Evolutionary conservation across 257 asterid genomes (phyloP).

Genomic region (Forsythia viridissima): DNA sequence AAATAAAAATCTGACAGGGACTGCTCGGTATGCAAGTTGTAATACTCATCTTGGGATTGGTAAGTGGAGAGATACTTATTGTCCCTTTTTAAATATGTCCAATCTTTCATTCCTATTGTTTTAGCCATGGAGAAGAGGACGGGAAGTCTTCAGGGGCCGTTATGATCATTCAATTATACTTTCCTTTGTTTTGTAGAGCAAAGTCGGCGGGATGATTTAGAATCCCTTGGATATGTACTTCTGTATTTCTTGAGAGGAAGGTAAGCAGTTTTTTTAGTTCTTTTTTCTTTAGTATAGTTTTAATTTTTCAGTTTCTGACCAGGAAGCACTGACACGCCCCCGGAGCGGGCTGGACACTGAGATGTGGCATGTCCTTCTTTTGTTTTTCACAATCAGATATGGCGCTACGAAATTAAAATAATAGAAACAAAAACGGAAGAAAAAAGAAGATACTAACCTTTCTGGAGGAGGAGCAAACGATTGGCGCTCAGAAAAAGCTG

Average conservation of each 20-base stretch:
- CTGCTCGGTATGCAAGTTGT: slow-evolving; percentile 98
- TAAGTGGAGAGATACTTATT: slow-evolving; percentile 27
- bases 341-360: background rate
- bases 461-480: background rate
- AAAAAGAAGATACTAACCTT: background rate
- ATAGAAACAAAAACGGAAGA: background rate
- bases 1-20: slow-evolving; percentile 92
- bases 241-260: slow-evolving; percentile 96
- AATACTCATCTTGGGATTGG: slow-evolving; percentile 98
- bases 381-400: background rate
- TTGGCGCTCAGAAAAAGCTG: too few species aligned
- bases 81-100: background rate
- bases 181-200: slow-evolving; percentile 60
- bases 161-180: slow-evolving; percentile 21
- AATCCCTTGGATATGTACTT: slow-evolving; percentile 95
- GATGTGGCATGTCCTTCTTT: background rate
- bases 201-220: slow-evolving; percentile 94
- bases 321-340: background rate
- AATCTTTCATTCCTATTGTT: slow-evolving; percentile 13
- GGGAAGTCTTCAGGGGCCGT: background rate
- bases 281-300: slow-evolving; percentile 6
- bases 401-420: background rate
- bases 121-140: background rate
- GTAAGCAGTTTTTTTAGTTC: slow-evolving; percentile 34
- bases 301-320: background rate